These are phyloP conservation scores for Ailanthus altissimus DNA, from an alignment of 345 rosid species.

Conservation along the genomic window DNA sequence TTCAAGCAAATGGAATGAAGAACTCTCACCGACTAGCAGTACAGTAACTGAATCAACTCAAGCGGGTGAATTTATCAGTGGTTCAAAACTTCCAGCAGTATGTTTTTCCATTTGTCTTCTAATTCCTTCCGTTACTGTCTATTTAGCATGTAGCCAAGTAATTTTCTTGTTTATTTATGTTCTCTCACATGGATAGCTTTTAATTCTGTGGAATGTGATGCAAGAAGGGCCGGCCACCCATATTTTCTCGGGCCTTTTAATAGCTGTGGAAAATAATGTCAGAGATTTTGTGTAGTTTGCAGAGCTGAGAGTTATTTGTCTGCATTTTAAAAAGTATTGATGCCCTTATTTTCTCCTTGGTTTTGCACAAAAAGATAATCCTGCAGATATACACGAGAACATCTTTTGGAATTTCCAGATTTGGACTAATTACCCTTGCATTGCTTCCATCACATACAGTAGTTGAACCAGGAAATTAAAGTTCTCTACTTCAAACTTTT, in stretches of 20 bases:
- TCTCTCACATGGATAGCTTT: not conserved
- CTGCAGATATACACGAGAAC: not conserved
- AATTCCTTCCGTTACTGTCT: not conserved
- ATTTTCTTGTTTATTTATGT: not conserved
- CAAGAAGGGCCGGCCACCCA: not conserved
- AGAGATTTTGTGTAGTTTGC: not conserved
- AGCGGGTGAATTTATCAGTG: conserved; percentile 52
- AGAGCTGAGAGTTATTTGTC: not conserved
- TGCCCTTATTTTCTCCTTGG: not conserved
- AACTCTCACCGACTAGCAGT: conserved; percentile 67
- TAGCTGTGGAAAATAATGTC: not conserved
- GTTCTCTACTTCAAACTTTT: not conserved
- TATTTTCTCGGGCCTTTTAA: not conserved
- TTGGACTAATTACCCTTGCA: not conserved
- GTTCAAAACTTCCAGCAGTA: conserved; percentile 50
- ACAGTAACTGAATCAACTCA: conserved; percentile 69
- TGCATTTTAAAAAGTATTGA: not conserved
- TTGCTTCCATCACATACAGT: not conserved
- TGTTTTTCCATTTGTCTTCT: conserved; percentile 25
- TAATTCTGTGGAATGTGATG: not conserved
- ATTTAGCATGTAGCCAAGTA: not conserved
- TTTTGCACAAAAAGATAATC: not conserved
- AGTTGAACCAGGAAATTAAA: not conserved
- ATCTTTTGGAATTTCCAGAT: conserved; percentile 10
- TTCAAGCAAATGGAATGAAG: conserved; percentile 80